Conservation (phyloP, 106 monocot genomes). For the Platanthera zijinensis region DNA sequence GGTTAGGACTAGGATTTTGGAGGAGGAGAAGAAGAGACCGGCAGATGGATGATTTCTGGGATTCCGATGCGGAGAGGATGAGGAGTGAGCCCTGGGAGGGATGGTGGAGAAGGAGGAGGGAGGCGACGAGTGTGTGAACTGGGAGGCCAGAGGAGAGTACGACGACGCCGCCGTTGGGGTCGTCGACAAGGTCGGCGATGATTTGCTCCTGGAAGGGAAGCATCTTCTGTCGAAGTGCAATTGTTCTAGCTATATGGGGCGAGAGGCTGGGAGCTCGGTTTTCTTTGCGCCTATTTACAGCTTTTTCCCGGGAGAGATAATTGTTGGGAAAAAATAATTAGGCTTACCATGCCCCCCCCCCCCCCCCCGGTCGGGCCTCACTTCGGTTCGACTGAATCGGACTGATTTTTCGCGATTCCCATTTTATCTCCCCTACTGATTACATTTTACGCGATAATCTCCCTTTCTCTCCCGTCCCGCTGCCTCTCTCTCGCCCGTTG, state of each 20-base stretch:
- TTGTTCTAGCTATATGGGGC: not conserved
- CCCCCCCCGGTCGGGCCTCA: too few relatives aligned
- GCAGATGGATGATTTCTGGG: slow-evolving; percentile 40
- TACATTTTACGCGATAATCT: too few relatives aligned
- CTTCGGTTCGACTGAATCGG: too few relatives aligned
- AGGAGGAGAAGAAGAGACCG: slow-evolving; percentile 27
- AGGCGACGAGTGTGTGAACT: slow-evolving; percentile 48
- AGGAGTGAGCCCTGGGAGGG: slow-evolving; percentile 49
- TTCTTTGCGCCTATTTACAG: not conserved
- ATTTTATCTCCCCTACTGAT: too few relatives aligned
- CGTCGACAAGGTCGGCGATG: slow-evolving; percentile 67
- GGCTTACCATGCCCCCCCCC: too few relatives aligned
- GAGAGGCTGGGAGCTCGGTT: not conserved
- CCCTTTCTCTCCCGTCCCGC: too few relatives aligned
- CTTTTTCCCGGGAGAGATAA: too few relatives aligned
- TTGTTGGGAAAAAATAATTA: too few relatives aligned
- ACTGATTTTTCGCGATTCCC: too few relatives aligned
- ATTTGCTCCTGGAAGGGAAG: slow-evolving; percentile 76
- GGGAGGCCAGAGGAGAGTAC: slow-evolving; percentile 81
- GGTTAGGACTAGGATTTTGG: slow-evolving; percentile 11
- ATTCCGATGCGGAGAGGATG: slow-evolving; percentile 65
- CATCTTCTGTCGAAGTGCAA: slow-evolving; percentile 6
- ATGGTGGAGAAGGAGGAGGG: slow-evolving; percentile 62
- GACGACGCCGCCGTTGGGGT: slow-evolving; percentile 63
- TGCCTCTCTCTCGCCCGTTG: too few relatives aligned